phyloP scores from a whole-genome alignment of 2,329 filamentous ascomycete genomes.

The Didymellaceae sp. region DNA sequence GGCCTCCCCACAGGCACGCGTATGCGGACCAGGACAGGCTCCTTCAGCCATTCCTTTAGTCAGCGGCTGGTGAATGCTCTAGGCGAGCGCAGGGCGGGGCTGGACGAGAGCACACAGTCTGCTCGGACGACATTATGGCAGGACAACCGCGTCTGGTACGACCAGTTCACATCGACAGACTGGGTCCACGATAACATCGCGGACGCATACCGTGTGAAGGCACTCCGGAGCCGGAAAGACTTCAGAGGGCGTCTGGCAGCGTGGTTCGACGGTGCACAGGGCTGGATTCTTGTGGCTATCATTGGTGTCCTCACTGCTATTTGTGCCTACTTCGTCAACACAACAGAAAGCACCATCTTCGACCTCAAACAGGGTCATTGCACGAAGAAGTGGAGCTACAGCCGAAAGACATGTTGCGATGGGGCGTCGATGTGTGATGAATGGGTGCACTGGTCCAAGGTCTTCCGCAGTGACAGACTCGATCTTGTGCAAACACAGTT shows the following conservation, averaged over 20 bases:
- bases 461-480: conserved; percentile 57
- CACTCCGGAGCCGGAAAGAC: conserved; percentile 80
- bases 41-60: conserved; percentile 47
- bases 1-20: conserved; percentile 39
- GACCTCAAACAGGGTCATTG: conserved; percentile 94
- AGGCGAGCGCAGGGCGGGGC: conserved; percentile 56
- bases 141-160: conserved; percentile 95
- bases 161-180: conserved; percentile 96
- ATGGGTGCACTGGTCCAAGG: conserved; percentile 71
- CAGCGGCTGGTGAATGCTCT: conserved; percentile 66
- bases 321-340: conserved; percentile 86
- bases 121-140: conserved; percentile 71
- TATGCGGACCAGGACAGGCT: conserved; percentile 42
- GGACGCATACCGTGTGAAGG: conserved; percentile 87
- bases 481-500: conserved; percentile 74
- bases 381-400: conserved; percentile 70
- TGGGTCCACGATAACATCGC: conserved; percentile 98
- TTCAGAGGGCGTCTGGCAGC: conserved; percentile 79
- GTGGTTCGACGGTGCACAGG: conserved; percentile 85
- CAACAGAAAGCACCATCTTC: conserved; percentile 84
- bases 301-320: conserved; percentile 86
- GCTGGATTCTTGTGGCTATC: conserved; percentile 90
- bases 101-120: conserved; percentile 63
- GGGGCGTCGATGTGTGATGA: conserved; percentile 61
- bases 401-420: conserved; percentile 71